A percentile compares a stretch with the other conserved stretches of the same genome.
These are phyloP conservation scores for Plasmodium gaboni DNA, from an alignment of 169 alveolate species.

Conservation along the genomic window DNA sequence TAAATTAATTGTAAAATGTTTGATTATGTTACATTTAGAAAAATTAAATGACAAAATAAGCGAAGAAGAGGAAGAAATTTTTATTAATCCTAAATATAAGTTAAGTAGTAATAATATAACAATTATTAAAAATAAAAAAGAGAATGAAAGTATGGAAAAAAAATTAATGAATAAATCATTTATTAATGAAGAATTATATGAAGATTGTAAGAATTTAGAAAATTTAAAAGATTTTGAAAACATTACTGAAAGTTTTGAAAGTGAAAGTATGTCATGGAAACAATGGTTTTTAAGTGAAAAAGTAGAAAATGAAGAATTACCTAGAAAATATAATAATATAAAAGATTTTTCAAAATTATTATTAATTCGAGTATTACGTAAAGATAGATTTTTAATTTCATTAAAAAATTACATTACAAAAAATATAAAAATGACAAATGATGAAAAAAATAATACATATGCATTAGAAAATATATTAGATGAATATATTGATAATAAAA, in stretches of 20 bases:
- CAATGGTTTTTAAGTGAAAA: conserved; percentile 97
- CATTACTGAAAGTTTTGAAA: conserved; percentile 62
- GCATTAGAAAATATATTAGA: conserved; percentile 91
- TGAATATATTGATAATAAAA: conserved; percentile 93
- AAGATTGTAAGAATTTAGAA: conserved; percentile 67
- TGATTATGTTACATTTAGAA: conserved; percentile 91
- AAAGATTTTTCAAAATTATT: conserved; percentile 93
- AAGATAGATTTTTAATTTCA: conserved; percentile 96
- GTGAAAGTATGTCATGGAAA: conserved; percentile 77
- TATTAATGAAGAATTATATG: conserved; percentile 65
- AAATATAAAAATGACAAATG: conserved; percentile 91
- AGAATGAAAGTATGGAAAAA: conserved; percentile 69
- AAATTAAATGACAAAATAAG: conserved; percentile 82
- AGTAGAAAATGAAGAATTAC: conserved; percentile 96
- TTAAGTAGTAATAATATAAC: conserved; percentile 34
- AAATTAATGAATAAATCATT: conserved; percentile 83
- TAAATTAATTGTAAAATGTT: conserved; percentile 94
- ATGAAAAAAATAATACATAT: conserved; percentile 92
- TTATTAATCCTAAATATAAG: conserved; percentile 81
- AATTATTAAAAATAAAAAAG: conserved; percentile 4
- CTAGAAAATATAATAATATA: conserved; percentile 92
- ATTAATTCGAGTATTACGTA: conserved; percentile 95
- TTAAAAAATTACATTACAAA: conserved; percentile 92
- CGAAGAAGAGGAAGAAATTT: conserved; percentile 72
- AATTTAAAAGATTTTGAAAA: conserved; percentile 69